Evolutionary conservation across 129 eudicot genomes (phyloP).

Genomic region (Helichrysum umbraculigerum): DNA sequence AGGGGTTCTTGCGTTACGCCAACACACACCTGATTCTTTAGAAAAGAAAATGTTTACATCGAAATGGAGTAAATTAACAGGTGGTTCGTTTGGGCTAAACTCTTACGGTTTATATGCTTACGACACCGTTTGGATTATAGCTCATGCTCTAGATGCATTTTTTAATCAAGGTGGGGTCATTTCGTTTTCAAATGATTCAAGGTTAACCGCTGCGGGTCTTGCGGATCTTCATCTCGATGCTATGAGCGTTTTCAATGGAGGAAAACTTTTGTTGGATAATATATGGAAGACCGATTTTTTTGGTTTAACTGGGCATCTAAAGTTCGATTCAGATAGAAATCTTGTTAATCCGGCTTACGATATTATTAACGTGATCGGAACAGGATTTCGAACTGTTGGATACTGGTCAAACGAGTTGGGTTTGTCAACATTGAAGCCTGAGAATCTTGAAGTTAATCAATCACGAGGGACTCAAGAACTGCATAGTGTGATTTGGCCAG

Average conservation of each 20-base stretch:
- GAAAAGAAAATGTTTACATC: slow-evolving; percentile 47
- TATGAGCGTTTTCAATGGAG: slow-evolving; percentile 71
- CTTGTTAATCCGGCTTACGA: slow-evolving; percentile 72
- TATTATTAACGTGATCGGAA: slow-evolving; percentile 77
- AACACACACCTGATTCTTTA: slow-evolving; percentile 61
- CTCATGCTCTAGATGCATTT: slow-evolving; percentile 82
- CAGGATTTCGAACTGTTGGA: slow-evolving; percentile 68
- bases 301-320: slow-evolving; percentile 76
- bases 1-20: slow-evolving; percentile 82
- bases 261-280: slow-evolving; percentile 55
- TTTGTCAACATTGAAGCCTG: slow-evolving; percentile 64
- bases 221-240: slow-evolving; percentile 77
- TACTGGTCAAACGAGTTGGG: slow-evolving; percentile 87
- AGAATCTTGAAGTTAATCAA: slow-evolving; percentile 55
- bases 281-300: slow-evolving; percentile 58
- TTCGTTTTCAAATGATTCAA: slow-evolving; percentile 77
- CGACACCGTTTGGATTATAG: slow-evolving; percentile 76
- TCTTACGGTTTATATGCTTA: slow-evolving; percentile 80
- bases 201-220: slow-evolving; percentile 37
- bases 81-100: slow-evolving; percentile 63
- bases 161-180: slow-evolving; percentile 63
- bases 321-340: slow-evolving; percentile 60
- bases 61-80: slow-evolving; percentile 52
- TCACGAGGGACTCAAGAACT: slow-evolving; percentile 51
- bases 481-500: slow-evolving; percentile 83